Evolutionary conservation across 2,329 filamentous ascomycete genomes (phyloP).

Genomic region (Ophiostoma ulmi): DNA sequence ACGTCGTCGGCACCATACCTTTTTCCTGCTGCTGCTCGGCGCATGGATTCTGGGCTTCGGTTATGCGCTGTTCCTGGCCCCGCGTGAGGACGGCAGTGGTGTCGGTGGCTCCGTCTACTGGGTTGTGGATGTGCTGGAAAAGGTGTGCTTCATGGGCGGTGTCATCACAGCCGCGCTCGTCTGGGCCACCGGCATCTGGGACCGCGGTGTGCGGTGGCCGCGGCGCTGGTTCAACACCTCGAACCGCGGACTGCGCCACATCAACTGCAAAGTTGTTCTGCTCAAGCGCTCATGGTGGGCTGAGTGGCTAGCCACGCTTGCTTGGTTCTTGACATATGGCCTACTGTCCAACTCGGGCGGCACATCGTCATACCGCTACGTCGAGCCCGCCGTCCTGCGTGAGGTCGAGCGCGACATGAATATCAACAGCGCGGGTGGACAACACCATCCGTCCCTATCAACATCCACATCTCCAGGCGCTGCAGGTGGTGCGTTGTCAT

Average conservation of each 20-base stretch:
- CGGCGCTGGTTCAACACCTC: constrained; percentile 83
- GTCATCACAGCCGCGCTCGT: constrained; percentile 80
- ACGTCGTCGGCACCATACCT: constrained; percentile 83
- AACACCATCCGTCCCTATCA: constrained; percentile 37
- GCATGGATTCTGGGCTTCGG: constrained; percentile 80
- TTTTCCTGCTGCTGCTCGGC: constrained; percentile 76
- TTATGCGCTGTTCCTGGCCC: constrained; percentile 89
- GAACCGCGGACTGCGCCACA: constrained; percentile 81
- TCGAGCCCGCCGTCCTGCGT: constrained; percentile 59
- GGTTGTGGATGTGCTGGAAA: constrained; percentile 85
- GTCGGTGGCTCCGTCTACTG: constrained; percentile 94
- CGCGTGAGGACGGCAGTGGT: constrained; percentile 87
- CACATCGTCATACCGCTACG: constrained; percentile 64
- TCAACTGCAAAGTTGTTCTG: constrained; percentile 95
- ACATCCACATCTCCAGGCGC: neutral
- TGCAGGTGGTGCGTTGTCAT: neutral
- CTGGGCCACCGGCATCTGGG: constrained; percentile 95
- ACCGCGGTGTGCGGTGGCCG: constrained; percentile 90
- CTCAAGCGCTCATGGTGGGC: constrained; percentile 77
- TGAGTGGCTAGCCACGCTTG: constrained; percentile 66
- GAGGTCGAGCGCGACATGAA: constrained; percentile 58
- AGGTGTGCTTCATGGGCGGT: constrained; percentile 85
- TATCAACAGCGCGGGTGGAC: constrained; percentile 37
- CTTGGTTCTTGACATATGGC: constrained; percentile 73
- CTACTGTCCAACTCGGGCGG: constrained; percentile 62